Percentiles rank a stretch among this genome's conserved stretches.
phyloP scores from a whole-genome alignment of 352 stramenopile species.

The Blastocystis sp. region DNA sequence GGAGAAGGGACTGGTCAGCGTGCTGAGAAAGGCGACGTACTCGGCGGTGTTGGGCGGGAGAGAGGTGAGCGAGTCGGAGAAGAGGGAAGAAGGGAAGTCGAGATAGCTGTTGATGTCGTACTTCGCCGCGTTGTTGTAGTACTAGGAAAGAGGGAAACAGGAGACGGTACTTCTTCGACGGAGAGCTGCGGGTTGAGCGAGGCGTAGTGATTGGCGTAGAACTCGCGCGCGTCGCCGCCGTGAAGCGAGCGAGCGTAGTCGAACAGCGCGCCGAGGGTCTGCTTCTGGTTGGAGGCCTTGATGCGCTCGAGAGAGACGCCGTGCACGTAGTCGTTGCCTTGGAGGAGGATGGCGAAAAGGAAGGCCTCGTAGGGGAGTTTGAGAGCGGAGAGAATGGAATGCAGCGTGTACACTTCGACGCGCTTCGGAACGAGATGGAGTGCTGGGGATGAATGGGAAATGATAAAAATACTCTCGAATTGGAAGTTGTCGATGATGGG shows the following conservation, averaged over 20 bases:
- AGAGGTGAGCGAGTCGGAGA: neutral
- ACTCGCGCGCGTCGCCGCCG: no score
- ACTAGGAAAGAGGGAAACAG: neutral
- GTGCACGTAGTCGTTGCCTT: constrained; percentile 33
- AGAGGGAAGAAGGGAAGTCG: constrained; percentile 5
- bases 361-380: constrained; percentile 13
- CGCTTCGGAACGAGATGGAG: constrained; percentile 4
- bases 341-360: neutral
- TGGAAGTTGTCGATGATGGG: neutral
- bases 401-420: neutral
- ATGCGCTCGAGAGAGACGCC: neutral
- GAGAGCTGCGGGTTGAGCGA: neutral
- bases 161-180: neutral
- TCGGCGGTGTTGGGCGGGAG: neutral
- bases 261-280: constrained; percentile 1
- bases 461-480: neutral
- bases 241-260: neutral
- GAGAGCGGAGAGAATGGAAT: neutral
- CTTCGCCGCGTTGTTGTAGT: constrained; percentile 3
- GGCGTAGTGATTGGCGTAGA: neutral
- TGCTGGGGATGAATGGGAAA: neutral
- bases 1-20: neutral
- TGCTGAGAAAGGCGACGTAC: neutral
- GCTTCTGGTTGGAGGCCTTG: neutral
- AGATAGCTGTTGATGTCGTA: constrained; percentile 17